Conservation (phyloP, 1,139 yeast genomes). For the Hansenula lynferdii region DNA sequence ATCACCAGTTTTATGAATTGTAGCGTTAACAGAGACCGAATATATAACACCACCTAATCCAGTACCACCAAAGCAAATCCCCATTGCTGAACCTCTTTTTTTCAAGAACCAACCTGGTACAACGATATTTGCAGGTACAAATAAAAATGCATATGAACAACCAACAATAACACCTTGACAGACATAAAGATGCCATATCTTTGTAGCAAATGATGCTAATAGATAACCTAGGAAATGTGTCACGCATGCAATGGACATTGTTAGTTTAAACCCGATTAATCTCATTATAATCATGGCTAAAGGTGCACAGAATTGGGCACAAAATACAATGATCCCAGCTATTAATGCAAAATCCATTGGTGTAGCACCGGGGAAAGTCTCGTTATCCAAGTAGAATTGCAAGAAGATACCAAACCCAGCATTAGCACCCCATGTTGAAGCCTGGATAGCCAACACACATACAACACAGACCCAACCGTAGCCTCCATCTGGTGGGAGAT, state of each 20-base stretch:
- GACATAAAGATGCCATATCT: constrained; percentile 58
- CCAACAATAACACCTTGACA: constrained; percentile 70
- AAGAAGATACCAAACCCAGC: constrained; percentile 68
- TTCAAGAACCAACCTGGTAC: constrained; percentile 60
- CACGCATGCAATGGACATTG: constrained; percentile 43
- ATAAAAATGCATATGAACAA: constrained; percentile 52
- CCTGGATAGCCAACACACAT: constrained; percentile 47
- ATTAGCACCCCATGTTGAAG: constrained; percentile 73
- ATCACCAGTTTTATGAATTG: constrained; percentile 43
- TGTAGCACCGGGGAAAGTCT: constrained; percentile 53
- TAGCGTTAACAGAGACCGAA: constrained; percentile 33
- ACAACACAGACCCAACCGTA: constrained; percentile 66
- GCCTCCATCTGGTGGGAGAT: constrained; percentile 61
- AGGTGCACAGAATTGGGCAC: constrained; percentile 59
- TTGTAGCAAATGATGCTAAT: constrained; percentile 58
- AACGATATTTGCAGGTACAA: constrained; percentile 52
- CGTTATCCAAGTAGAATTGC: constrained; percentile 44
- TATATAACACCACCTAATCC: constrained; percentile 54
- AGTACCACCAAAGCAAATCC: constrained; percentile 49
- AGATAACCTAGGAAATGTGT: constrained; percentile 54
- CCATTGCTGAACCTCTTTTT: constrained; percentile 52
- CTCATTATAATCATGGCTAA: constrained; percentile 35
- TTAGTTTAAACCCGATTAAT: constrained; percentile 32
- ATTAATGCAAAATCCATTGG: constrained; percentile 60
- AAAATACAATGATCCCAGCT: constrained; percentile 58